Evolutionary conservation across 2,329 filamentous ascomycete genomes (phyloP), one percentile per base, ranked within the genome.

Genomic region (Phialocephala subalpina): DNA sequence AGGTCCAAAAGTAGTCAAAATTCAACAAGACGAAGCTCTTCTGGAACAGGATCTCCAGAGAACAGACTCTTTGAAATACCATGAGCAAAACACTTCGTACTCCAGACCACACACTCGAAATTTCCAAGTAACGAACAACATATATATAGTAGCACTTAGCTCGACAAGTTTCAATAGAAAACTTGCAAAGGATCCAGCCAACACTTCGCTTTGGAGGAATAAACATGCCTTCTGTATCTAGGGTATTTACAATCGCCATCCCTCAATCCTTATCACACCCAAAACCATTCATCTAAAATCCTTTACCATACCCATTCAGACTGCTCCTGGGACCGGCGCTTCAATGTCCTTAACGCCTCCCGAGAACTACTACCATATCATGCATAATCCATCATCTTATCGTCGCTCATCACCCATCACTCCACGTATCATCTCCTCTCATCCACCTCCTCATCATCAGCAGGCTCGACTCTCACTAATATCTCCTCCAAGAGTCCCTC

Each of bases 401-500:
- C 35, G 29, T 35, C n/a, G 14, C 33, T 57, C 55, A 38, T 57
- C 29, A 16, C 22, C 36, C 57, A 36, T 63, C 49, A 35, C 29
- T 42, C 47, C 52, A 59, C n/a, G 20, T 53, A 35, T 62, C 67
- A 72, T 70, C 70, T 56, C 67, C 57, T 65, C 14, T 72, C 69
- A 63, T 74, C 64, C 52, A 29, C 63, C 18, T 74, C 73, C 36
- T 76, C 75, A 62, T 78, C 75, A 70, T 88, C 87, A 67, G 94
- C 84, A 3, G 94, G 92, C 81, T 98, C 95, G 16, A 98, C 93
- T 63, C 96, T 83, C 40, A 97, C 94, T 25, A 99, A 82, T 27
- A 99, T 91, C 82, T 99, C 96, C 78, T 99, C 96, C 38, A 99
- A 81, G 69, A 98, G 87, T 0, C 94, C 95, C 78, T 99, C 96